Conservation (phyloP, 2,329 filamentous ascomycete genomes). For the Ambrosiella beaveri region DNA sequence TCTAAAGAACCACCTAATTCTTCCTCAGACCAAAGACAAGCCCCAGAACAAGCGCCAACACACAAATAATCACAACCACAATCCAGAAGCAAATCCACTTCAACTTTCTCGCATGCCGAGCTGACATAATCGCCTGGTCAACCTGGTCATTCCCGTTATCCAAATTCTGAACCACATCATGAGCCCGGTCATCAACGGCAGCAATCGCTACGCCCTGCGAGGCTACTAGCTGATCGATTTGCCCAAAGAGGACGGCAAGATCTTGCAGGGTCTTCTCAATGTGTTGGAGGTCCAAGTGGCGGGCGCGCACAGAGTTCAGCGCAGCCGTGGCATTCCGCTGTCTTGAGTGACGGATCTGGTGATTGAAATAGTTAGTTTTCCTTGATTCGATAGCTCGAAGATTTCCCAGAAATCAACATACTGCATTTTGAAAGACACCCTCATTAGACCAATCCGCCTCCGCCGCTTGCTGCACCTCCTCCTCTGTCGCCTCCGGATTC, state of each 20-base stretch:
- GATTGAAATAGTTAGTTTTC: neutral
- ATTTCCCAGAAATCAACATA: conserved; percentile 27
- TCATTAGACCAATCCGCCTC: conserved; percentile 60
- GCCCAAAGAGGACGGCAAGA: conserved; percentile 51
- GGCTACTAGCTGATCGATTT: conserved; percentile 58
- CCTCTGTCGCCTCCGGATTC: conserved; percentile 61
- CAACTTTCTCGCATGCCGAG: conserved; percentile 50
- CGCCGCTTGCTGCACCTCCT: conserved; percentile 51
- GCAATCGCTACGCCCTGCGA: conserved; percentile 50
- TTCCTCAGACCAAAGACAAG: conserved; percentile 34
- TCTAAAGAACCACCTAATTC: neutral
- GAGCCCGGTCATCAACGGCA: conserved; percentile 46
- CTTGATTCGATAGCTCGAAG: conserved; percentile 7
- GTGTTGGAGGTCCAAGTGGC: conserved; percentile 66
- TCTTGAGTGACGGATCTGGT: conserved; percentile 7
- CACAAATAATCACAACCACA: conserved; percentile 37
- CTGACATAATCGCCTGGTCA: conserved; percentile 50
- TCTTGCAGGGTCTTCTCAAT: conserved; percentile 62
- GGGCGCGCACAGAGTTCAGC: conserved; percentile 61
- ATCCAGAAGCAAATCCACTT: conserved; percentile 62
- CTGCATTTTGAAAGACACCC: conserved; percentile 67
- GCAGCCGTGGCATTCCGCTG: conserved; percentile 22
- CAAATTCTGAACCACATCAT: conserved; percentile 47
- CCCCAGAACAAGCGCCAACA: conserved; percentile 36
- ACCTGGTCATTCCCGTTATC: conserved; percentile 39